Evolutionary conservation across 768 basidiomycete species (phyloP).

Genomic region (Hericium alpestre): DNA sequence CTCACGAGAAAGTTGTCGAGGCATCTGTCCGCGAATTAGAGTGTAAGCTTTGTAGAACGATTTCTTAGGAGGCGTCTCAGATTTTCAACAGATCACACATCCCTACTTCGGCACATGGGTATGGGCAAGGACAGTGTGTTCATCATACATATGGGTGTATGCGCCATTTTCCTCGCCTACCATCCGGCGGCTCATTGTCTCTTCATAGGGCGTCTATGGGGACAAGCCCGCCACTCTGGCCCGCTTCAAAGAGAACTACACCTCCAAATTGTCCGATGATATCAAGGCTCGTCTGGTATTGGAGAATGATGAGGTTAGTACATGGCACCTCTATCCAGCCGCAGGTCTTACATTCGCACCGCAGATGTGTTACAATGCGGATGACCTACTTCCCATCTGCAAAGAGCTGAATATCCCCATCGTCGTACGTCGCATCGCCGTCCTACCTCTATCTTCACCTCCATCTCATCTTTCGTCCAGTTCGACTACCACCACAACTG

Average conservation of each 20-base stretch:
- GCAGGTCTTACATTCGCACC: not conserved
- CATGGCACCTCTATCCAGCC: not conserved
- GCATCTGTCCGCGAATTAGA: conserved; percentile 70
- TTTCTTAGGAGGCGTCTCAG: not conserved
- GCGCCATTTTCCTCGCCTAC: conserved; percentile 19
- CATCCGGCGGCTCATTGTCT: not conserved
- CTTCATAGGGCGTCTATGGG: conserved; percentile 59
- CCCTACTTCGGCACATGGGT: conserved; percentile 82
- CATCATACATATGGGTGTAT: conserved; percentile 74
- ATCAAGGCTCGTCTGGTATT: conserved; percentile 69
- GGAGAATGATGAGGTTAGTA: conserved; percentile 85
- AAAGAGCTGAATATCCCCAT: conserved; percentile 61
- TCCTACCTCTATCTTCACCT: conserved; percentile 31
- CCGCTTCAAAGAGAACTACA: conserved; percentile 65
- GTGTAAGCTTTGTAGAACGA: conserved; percentile 24
- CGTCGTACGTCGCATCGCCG: conserved; percentile 43
- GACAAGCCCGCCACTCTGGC: conserved; percentile 64
- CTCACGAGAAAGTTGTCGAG: conserved; percentile 60
- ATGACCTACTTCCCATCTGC: conserved; percentile 80
- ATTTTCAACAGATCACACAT: conserved; percentile 48
- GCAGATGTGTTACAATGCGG: conserved; percentile 77
- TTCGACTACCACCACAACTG: conserved; percentile 77
- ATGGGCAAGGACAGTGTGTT: conserved; percentile 78
- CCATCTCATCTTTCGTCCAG: conserved; percentile 18
- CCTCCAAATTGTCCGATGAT: conserved; percentile 41